Percentiles rank a stretch among this genome's conserved stretches.
These are phyloP conservation scores for Mortierella hygrophila DNA, from an alignment of 192 early-diverging fungal species.

Conservation along the genomic window DNA sequence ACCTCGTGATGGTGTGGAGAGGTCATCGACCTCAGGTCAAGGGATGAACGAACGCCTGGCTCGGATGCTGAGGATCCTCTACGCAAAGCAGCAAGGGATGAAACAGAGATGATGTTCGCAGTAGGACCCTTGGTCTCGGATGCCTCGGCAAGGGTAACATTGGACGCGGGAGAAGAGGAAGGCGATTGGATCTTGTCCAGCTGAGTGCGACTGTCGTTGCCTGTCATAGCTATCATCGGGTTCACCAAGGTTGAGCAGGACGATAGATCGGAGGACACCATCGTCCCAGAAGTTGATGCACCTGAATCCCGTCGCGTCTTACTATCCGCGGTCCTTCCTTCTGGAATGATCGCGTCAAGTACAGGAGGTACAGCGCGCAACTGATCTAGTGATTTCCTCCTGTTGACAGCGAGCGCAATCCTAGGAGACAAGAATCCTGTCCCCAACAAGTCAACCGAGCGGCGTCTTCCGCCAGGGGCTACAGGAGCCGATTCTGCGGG, in stretches of 20 bases:
- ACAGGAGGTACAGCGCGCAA: neutral
- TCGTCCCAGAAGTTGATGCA: constrained; percentile 39
- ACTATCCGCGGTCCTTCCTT: neutral
- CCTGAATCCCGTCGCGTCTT: constrained; percentile 38
- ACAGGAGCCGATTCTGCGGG: neutral
- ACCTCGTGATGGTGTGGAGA: neutral
- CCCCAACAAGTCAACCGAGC: constrained; percentile 4
- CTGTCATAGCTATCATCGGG: constrained; percentile 4
- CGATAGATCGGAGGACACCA: constrained; percentile 28
- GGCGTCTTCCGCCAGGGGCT: neutral
- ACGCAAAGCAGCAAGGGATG: neutral
- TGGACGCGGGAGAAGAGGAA: too few relatives aligned
- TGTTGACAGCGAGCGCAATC: constrained; percentile 1
- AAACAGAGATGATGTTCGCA: constrained; percentile 4
- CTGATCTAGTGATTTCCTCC: constrained; percentile 29
- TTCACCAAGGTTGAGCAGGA: constrained; percentile 36
- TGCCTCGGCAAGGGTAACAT: neutral
- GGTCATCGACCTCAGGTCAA: constrained; percentile 24
- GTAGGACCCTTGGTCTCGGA: neutral
- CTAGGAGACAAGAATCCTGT: constrained; percentile 8
- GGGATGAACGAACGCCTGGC: constrained; percentile 14
- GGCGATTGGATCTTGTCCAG: constrained; percentile 3
- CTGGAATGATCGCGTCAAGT: neutral
- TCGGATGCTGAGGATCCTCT: constrained; percentile 19
- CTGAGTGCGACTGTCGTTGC: constrained; percentile 3